Percentiles rank a stretch among this genome's conserved stretches.
Evolutionary conservation across 2,329 filamentous ascomycete species (phyloP).

Genomic region (Diaporthe ilicicola): DNA sequence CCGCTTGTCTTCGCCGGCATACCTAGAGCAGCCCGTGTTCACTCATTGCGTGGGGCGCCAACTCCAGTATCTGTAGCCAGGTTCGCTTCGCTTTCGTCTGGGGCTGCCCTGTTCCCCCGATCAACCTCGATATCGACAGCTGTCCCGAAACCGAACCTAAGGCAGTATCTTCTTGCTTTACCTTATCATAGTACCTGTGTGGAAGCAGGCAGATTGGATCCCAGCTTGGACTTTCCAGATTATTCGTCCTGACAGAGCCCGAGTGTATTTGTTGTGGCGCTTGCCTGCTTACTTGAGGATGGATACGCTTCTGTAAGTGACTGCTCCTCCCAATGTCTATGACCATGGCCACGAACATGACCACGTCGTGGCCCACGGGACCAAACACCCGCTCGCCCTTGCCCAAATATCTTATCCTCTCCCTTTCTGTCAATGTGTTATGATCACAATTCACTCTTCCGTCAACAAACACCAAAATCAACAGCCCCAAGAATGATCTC

Average conservation of each 20-base stretch:
- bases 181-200: conserved; percentile 6
- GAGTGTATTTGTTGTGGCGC: neutral
- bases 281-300: conserved; percentile 34
- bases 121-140: neutral
- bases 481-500: neutral
- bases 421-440: neutral
- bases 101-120: neutral
- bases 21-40: neutral
- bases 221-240: neutral
- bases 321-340: neutral
- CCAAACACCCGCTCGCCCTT: neutral
- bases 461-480: neutral
- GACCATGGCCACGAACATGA: neutral
- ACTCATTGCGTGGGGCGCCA: neutral
- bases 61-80: neutral
- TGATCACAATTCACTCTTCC: neutral
- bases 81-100: neutral
- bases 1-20: neutral
- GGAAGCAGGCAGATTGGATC: neutral
- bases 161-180: neutral
- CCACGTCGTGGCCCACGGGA: neutral
- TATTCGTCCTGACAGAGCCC: neutral
- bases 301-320: conserved; percentile 45
- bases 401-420: neutral
- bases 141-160: neutral